Evolutionary conservation across 345 rosid genomes (phyloP), one percentile per base, ranked within the genome.

Genomic region (Luvunga scandens): DNA sequence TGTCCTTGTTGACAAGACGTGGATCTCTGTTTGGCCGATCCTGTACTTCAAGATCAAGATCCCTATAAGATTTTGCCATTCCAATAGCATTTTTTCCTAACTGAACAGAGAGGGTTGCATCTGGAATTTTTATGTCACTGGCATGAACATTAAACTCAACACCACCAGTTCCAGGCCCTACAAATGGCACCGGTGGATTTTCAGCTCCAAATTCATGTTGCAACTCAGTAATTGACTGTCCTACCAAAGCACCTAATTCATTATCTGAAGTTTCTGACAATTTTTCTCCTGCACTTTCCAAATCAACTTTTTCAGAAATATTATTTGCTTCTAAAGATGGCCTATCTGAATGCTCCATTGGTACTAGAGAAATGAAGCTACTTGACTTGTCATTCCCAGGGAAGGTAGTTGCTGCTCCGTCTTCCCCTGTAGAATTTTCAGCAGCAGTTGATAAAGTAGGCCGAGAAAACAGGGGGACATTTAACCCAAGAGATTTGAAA

Each of bases 401-500:
- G 68, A 75, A 67, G 76, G 76, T 76, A 56, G 78, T 83, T 69
- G 67, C 80, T 70, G 65, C 85, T 75, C 81, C 87, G 77, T 82
- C 72, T 71, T 78, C 81, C 72, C 61, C 5, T 13, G 50, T 67
- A 42, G 76, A 80, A 81, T 80, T 85, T 66, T 82, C 79, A 79
- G 81, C 59, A 72, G 77, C 84, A 80, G 82, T 84, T 68, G 82
- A 53, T 16, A 83, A 76, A 62, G 81, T 69, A 56, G 94, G 90
- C 53, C 62, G 86, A 73, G 97, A 87, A 82, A 94, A 81, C 72
- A 89, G 96, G 30, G 90, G 88, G 65, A 94, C 84, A 81, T 84
- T 83, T 68, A 92, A 82, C 65, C 99, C 98, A 77, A 95, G 97
- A 61, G 99, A 89, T 85, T 91, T 92, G 80, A 91, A 94, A 79